These are phyloP conservation scores for Volvox reticuliferus DNA, from an alignment of 139 green algal genomes.

Conservation along the genomic window DNA sequence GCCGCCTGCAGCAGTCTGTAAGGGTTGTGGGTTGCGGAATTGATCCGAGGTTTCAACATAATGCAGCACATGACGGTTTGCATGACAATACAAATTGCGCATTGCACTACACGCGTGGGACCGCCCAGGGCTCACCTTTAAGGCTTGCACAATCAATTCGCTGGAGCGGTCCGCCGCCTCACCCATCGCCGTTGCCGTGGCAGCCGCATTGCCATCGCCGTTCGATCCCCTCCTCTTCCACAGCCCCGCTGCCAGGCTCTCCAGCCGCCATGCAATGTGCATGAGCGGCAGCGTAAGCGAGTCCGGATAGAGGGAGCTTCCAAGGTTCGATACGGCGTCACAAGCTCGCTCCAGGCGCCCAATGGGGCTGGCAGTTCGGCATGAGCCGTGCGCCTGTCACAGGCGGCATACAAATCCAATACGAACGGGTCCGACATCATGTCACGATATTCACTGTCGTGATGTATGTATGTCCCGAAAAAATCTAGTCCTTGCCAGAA, in stretches of 20 bases:
- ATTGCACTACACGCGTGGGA: too few relatives aligned
- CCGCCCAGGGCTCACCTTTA: not conserved
- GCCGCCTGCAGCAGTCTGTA: slow-evolving; percentile 29
- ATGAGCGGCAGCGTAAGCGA: slow-evolving; percentile 74
- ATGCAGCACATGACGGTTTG: too few relatives aligned
- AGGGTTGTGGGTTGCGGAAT: too few relatives aligned
- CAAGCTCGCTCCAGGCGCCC: slow-evolving; percentile 59
- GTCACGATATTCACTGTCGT: too few relatives aligned
- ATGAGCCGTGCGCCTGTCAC: not conserved
- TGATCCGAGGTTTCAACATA: too few relatives aligned
- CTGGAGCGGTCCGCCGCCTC: not conserved
- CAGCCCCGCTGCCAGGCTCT: slow-evolving; percentile 77
- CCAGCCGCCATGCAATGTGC: slow-evolving; percentile 81
- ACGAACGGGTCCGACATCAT: too few relatives aligned
- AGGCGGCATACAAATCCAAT: too few relatives aligned
- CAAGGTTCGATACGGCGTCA: slow-evolving; percentile 61
- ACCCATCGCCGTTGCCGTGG: not conserved
- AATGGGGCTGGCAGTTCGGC: not conserved
- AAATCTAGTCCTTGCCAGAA: too few relatives aligned
- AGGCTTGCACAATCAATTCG: slow-evolving; percentile 23
- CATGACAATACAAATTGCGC: too few relatives aligned
- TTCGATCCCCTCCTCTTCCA: slow-evolving; percentile 65
- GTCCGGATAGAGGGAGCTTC: slow-evolving; percentile 73
- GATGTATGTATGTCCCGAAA: too few relatives aligned
- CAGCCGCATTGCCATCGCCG: not conserved